Conservation (phyloP, 371 early-diverging fungal genomes). For the Syncephalastrum sp. region DNA sequence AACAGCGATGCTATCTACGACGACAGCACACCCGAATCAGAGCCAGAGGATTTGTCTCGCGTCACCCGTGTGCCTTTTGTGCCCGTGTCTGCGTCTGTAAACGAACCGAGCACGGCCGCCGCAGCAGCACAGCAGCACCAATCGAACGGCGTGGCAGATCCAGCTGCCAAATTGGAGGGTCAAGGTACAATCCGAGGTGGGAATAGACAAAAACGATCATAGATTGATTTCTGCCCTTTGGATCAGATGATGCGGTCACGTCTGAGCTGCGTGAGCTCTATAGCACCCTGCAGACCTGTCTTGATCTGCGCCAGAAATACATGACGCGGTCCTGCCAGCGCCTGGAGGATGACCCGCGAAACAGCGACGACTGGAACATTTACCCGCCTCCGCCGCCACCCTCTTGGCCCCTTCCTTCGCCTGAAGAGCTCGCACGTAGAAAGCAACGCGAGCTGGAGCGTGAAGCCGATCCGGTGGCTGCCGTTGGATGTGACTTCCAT, state of each 20-base stretch:
- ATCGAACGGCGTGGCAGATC: constrained; percentile 1
- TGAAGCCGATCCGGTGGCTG: constrained; percentile 48
- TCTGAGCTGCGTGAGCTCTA: constrained; percentile 55
- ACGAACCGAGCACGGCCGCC: background rate
- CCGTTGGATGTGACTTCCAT: constrained; percentile 62
- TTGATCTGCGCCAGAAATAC: constrained; percentile 85
- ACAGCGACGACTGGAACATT: constrained; percentile 77
- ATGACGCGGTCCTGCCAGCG: constrained; percentile 78
- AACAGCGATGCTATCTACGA: background rate
- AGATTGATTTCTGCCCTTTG: background rate
- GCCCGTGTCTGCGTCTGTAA: too few species aligned
- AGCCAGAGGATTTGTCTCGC: too few species aligned
- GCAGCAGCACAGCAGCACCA: background rate
- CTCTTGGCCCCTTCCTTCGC: constrained; percentile 58
- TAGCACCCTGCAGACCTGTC: constrained; percentile 63
- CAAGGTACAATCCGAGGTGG: background rate
- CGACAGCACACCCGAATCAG: too few species aligned
- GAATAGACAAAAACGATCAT: background rate
- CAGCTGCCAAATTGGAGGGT: constrained; percentile 2
- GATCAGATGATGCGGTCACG: constrained; percentile 48
- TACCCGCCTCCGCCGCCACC: constrained; percentile 89
- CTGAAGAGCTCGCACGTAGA: constrained; percentile 44
- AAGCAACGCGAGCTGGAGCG: constrained; percentile 47
- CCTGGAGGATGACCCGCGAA: constrained; percentile 85
- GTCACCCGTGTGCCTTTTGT: too few species aligned